A percentile compares a stretch with the other conserved stretches of the same genome.
Evolutionary conservation across 257 asterid genomes (phyloP).

Genomic region (Nicotiana sylvestris): DNA sequence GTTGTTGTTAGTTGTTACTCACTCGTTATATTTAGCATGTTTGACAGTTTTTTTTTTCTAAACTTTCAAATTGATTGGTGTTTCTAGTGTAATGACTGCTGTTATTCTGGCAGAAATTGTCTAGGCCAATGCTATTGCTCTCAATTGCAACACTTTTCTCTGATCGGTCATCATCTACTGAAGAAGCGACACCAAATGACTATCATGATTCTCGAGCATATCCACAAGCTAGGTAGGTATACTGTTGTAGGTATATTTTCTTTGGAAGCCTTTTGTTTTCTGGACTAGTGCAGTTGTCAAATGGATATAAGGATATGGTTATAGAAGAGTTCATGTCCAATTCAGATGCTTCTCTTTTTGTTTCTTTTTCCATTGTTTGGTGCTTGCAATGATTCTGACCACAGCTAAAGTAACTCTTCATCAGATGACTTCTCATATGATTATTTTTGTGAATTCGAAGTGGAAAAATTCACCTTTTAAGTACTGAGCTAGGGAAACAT

Average conservation of each 20-base stretch:
- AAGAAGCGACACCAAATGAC: conserved; percentile 14
- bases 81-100: conserved; percentile 3
- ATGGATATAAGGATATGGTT: neutral
- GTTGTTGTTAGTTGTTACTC: no score
- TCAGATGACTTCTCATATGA: no score
- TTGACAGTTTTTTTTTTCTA: neutral
- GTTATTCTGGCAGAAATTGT: conserved; percentile 32
- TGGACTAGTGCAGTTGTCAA: neutral
- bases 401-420: neutral
- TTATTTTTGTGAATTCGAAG: no score
- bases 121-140: conserved; percentile 44
- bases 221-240: conserved; percentile 9
- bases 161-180: conserved; percentile 18
- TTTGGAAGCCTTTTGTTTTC: neutral
- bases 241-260: neutral
- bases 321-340: neutral
- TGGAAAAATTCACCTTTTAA: no score
- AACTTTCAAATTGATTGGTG: neutral
- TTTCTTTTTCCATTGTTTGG: neutral
- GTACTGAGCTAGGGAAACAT: neutral
- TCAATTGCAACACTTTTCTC: conserved; percentile 42
- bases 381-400: neutral
- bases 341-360: neutral
- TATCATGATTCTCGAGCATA: conserved; percentile 17
- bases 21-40: neutral